A percentile compares a stretch with the other conserved stretches of the same genome.
Evolutionary conservation across 1,139 yeast species (phyloP).

Genomic region (Trichomonascaceae sp.): DNA sequence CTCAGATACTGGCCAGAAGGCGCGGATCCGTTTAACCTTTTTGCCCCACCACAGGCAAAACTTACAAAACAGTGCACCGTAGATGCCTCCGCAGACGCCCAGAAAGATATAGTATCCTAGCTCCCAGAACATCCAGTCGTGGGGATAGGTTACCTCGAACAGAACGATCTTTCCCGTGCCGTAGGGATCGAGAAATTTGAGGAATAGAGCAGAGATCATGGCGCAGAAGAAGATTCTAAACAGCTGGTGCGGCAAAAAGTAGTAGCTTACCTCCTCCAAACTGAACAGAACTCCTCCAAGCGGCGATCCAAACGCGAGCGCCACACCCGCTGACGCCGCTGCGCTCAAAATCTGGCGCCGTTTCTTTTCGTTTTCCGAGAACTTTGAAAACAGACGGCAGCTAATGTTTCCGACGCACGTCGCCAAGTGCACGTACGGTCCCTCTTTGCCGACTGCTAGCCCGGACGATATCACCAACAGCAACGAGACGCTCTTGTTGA

Average conservation of each 20-base stretch:
- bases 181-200: constrained; percentile 47
- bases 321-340: constrained; percentile 57
- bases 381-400: constrained; percentile 38
- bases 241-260: constrained; percentile 43
- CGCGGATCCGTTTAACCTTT: constrained; percentile 24
- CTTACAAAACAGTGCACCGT: constrained; percentile 43
- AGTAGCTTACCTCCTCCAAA: constrained; percentile 51
- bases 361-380: constrained; percentile 38
- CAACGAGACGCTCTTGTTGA: constrained; percentile 39
- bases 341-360: constrained; percentile 50
- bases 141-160: constrained; percentile 41
- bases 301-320: constrained; percentile 59
- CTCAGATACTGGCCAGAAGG: constrained; percentile 33
- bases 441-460: constrained; percentile 55
- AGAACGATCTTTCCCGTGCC: constrained; percentile 51
- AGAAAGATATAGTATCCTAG: constrained; percentile 35
- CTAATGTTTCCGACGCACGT: constrained; percentile 52
- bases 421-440: constrained; percentile 61
- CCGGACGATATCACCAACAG: constrained; percentile 55
- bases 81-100: constrained; percentile 46
- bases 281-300: constrained; percentile 57
- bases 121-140: constrained; percentile 44
- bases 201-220: constrained; percentile 41
- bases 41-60: constrained; percentile 38
- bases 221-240: constrained; percentile 52